These are phyloP conservation scores for Wickerhamomyces sp. DNA, from an alignment of 1,139 yeast genomes.

Conservation along the genomic window DNA sequence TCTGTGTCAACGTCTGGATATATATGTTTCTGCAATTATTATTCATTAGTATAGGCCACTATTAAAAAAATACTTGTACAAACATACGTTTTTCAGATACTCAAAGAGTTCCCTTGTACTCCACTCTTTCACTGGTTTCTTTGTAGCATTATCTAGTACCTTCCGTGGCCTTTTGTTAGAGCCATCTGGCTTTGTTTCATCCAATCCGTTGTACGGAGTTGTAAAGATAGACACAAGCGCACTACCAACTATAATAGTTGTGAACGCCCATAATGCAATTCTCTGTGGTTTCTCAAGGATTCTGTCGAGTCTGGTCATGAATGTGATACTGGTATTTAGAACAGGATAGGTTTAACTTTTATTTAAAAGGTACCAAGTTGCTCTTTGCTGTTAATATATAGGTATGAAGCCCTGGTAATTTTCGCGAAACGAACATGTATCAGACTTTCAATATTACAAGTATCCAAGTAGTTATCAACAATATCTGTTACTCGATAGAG, in stretches of 20 bases:
- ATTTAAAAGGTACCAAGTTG: too few relatives aligned
- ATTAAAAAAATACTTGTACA: background rate
- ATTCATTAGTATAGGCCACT: background rate
- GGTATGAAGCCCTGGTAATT: too few relatives aligned
- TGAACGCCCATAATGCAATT: slow-evolving; percentile 1
- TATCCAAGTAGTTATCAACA: too few relatives aligned
- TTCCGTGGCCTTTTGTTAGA: background rate
- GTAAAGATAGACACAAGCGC: slow-evolving; percentile 1
- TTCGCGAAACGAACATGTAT: too few relatives aligned
- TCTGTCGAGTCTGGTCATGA: slow-evolving; percentile 1
- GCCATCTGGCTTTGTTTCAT: background rate
- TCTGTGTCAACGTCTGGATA: slow-evolving; percentile 17
- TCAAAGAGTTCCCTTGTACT: background rate
- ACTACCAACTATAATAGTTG: slow-evolving; percentile 1
- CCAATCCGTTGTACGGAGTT: background rate
- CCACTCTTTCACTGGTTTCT: background rate
- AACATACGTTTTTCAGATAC: slow-evolving; percentile 1
- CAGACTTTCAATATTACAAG: too few relatives aligned
- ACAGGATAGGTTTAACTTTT: too few relatives aligned
- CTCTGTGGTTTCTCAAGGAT: background rate
- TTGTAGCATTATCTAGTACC: background rate
- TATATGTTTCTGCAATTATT: slow-evolving; percentile 12
- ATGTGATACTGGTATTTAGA: too few relatives aligned
- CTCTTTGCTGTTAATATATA: too few relatives aligned
- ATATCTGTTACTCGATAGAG: too few relatives aligned